A percentile compares a stretch with the other conserved stretches of the same genome.
phyloP scores from a whole-genome alignment of 192 early-diverging fungal species.

The Podila epigama region DNA sequence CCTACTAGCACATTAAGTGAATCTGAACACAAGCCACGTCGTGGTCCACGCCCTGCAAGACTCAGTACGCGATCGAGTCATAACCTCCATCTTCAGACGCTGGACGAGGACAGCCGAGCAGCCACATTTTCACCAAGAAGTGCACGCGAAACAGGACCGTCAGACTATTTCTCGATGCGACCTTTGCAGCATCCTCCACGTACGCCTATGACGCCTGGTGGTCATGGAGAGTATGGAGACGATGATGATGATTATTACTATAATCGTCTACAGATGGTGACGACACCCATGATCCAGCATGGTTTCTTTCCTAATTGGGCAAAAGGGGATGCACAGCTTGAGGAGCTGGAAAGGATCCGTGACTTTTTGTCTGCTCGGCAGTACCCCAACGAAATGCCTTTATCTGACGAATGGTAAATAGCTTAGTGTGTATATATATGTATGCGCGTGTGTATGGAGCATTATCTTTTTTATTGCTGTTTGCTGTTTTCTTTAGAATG shows the following conservation, averaged over 20 bases:
- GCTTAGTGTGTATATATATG: background rate
- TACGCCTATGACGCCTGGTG: slow-evolving; percentile 44
- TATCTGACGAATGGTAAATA: slow-evolving; percentile 47
- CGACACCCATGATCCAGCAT: slow-evolving; percentile 49
- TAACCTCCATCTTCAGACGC: slow-evolving; percentile 29
- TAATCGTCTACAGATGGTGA: slow-evolving; percentile 43
- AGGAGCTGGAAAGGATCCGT: slow-evolving; percentile 42
- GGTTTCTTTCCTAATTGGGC: slow-evolving; percentile 51
- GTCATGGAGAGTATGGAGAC: slow-evolving; percentile 34
- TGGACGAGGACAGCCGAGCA: slow-evolving; percentile 14
- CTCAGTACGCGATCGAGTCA: slow-evolving; percentile 37
- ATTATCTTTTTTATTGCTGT: background rate
- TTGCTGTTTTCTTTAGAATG: background rate
- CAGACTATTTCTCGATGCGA: slow-evolving; percentile 46
- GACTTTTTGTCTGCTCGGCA: slow-evolving; percentile 33
- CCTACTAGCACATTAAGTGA: background rate
- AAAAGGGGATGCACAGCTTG: slow-evolving; percentile 43
- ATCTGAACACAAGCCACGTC: slow-evolving; percentile 41
- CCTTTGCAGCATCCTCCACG: slow-evolving; percentile 35
- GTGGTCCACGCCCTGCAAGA: slow-evolving; percentile 38
- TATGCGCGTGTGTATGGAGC: background rate
- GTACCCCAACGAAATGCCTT: slow-evolving; percentile 46
- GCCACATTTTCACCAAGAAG: slow-evolving; percentile 35
- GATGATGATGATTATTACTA: slow-evolving; percentile 48
- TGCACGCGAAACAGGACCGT: slow-evolving; percentile 6